Evolutionary conservation across 306 rosid species (phyloP).

Genomic region (Sphenostylis stenocarpa): DNA sequence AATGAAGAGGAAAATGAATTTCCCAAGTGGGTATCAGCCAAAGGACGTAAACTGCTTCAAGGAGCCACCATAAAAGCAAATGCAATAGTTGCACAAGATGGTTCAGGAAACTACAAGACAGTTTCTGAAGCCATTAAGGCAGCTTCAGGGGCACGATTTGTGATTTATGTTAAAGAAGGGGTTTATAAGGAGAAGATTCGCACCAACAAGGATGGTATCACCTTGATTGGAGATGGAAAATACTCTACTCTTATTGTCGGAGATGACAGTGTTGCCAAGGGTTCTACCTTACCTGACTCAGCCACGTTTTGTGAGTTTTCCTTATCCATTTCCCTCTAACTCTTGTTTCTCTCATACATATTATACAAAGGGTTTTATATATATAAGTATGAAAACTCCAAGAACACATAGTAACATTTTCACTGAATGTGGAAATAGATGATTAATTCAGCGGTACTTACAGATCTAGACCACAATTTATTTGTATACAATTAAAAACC

Average conservation of each 20-base stretch:
- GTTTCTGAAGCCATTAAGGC: constrained; percentile 53
- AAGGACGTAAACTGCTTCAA: constrained; percentile 41
- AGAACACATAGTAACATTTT: too few species aligned
- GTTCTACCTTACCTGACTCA: constrained; percentile 33
- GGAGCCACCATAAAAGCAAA: constrained; percentile 37
- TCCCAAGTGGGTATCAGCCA: constrained; percentile 41
- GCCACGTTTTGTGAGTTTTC: constrained; percentile 52
- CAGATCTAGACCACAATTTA: too few species aligned
- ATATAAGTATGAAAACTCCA: too few species aligned
- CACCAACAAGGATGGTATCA: constrained; percentile 47
- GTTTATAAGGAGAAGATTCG: constrained; percentile 53
- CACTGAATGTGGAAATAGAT: too few species aligned
- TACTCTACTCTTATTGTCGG: constrained; percentile 42
- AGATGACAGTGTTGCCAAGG: constrained; percentile 31
- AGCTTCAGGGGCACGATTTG: constrained; percentile 50
- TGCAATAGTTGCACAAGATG: constrained; percentile 52
- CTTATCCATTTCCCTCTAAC: background rate
- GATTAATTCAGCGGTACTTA: too few species aligned
- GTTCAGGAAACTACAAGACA: constrained; percentile 47
- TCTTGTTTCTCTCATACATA: background rate
- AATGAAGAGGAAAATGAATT: background rate
- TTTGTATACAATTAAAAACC: too few species aligned
- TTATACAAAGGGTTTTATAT: too few species aligned
- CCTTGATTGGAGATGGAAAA: constrained; percentile 60
- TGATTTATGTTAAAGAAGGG: constrained; percentile 56